Base-by-base conservation (phyloP, 345 rosid genomes). In the Dipteronia dyeriana region DNA sequence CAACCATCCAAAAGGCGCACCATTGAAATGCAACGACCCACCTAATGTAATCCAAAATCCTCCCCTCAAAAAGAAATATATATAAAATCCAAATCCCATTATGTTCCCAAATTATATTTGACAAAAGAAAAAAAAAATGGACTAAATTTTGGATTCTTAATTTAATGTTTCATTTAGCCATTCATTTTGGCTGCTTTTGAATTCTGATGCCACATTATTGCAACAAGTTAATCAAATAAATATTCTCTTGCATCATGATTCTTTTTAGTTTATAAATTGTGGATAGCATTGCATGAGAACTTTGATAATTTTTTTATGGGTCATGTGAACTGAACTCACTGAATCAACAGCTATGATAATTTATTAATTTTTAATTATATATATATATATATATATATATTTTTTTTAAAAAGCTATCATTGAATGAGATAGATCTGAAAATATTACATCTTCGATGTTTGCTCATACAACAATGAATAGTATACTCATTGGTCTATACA, bases 21-120 rank as follows among this genome's bases (percentile, higher is more conserved):
- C 45, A 8, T 57, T 45, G 72, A 75, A 80, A 80, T 47, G 73
- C 8, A 66, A 31, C 29, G 34, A 34, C 64, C 70, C 51, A 76
- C 80, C 77, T 59, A 57, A 67, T 51, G 47, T 31, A 71, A 71
- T 66, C 76, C 68, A 66, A 68, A 62, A 68, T 61, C 70, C 0
- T 49, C 54, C 19, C 19, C 23, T 56, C 7, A 13, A n/a, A 56
- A 56, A 2, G n/a, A 56, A 19, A 56, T 14, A 56, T 54, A 56
- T 3, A 57, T 41, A 76, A 68, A 69, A 69, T 63, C 75, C 0
- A 61, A 67, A 68, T 69, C 63, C 54, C 39, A 13, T 65, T 59
- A 11, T 7, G 23, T 19, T 17, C 17, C 34, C 41, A 56, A 56
- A 56, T 20, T 17, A 29, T 45, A 13, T 78, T 78, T 71, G 26